Conservation (phyloP, 208 protist species). For the Leptomonas pyrrhocoris region DNA sequence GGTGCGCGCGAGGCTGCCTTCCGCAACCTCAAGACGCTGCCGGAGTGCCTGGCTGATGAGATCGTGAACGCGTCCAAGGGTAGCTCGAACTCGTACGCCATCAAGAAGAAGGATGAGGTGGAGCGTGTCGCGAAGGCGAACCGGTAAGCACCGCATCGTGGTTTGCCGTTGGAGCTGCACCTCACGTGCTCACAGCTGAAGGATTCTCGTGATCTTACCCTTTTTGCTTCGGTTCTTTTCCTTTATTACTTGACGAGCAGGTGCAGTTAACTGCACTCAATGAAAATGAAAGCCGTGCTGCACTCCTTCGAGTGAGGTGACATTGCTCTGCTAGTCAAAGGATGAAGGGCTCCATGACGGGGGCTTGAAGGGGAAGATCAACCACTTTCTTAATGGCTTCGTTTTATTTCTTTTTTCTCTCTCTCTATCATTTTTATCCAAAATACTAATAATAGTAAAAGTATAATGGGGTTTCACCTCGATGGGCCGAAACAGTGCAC, state of each 20-base stretch:
- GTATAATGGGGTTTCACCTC: too few species aligned
- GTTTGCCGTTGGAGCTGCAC: neutral
- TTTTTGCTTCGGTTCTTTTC: neutral
- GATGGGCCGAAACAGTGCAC: too few species aligned
- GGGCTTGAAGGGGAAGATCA: too few species aligned
- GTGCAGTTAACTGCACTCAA: neutral
- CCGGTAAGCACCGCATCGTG: conserved; percentile 91
- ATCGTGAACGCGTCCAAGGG: conserved; percentile 99
- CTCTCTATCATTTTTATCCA: too few species aligned
- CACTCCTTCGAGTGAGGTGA: too few species aligned
- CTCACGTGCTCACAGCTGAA: too few species aligned
- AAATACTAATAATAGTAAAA: too few species aligned
- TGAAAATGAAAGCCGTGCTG: too few species aligned
- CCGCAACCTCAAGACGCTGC: conserved; percentile 99
- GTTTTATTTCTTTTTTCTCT: too few species aligned
- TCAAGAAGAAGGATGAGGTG: conserved; percentile 99
- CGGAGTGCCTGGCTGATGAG: conserved; percentile 99
- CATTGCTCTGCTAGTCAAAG: too few species aligned
- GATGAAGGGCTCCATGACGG: too few species aligned
- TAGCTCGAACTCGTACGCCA: conserved; percentile 99
- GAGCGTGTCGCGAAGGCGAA: conserved; percentile 99
- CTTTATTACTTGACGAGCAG: neutral
- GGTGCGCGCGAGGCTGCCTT: conserved; percentile 98
- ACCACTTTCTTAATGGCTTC: too few species aligned
- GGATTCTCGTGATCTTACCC: neutral